Evolutionary conservation across 2,329 filamentous ascomycete genomes (phyloP), one percentile per base, ranked within the genome.

Genomic region (Microdochium paspali): DNA sequence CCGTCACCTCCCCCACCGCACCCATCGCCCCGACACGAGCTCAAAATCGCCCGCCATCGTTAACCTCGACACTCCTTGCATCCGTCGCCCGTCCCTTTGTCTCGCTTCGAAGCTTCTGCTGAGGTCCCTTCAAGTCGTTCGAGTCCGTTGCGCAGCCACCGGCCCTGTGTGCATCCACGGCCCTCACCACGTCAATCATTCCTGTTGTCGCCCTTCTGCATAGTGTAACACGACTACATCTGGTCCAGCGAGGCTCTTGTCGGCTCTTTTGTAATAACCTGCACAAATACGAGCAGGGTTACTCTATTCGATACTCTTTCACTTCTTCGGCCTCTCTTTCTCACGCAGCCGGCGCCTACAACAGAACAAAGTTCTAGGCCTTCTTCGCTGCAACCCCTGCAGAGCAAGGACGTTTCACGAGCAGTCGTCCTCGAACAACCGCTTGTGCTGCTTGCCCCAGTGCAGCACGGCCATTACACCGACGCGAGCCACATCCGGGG

Each of bases 301-400:
- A 44, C 48, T 50, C 44, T 26, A 39, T 52, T 52, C 48, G 50
- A 52, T 45, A 48, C 12, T 43, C 44, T n/a, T 47, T 50, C 48
- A 47, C 44, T 52, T 48, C 48, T 48, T 52, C 35, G 18, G 23
- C 35, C 6, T 20, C 35, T 21, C 35, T 40, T 40, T 40, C 35
- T 40, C 35, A 9, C 35, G 35, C 18, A 18, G 35, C 35, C 35
- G 35, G 23, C 35, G 18, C 18, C 35, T 7, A 21, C 35, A 12
- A 40, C 18, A 15, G 10, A 21, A 40, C 35, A 21, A 40, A 18
- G 18, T 3, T 12, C 6, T 20, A 20, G 10, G 3, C n/a, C 35
- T 9, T 20, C 18, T 21, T 15, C 18, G 13, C 35, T 21, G 18
- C 18, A 4, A 7, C 23, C 18, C 4, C 18, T 21, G 15, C 35